These are phyloP conservation scores for Lathyrus oleraceus DNA, from an alignment of 306 rosid species.

Conservation along the genomic window DNA sequence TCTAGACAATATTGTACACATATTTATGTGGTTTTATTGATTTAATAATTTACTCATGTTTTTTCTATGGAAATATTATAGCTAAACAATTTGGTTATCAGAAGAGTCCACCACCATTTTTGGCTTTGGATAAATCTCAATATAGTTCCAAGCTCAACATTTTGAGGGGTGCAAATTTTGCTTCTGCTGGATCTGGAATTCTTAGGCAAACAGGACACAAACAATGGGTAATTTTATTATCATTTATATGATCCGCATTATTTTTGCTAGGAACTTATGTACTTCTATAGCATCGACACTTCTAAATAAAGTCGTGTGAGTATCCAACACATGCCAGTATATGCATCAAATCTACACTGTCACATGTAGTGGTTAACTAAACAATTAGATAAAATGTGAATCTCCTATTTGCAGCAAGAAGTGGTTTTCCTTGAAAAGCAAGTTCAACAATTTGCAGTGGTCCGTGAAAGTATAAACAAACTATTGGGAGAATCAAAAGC, in stretches of 20 bases:
- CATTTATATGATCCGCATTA: too few species aligned
- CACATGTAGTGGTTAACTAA: too few species aligned
- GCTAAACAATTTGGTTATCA: conserved; percentile 41
- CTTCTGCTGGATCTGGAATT: conserved; percentile 56
- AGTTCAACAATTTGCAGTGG: conserved; percentile 46
- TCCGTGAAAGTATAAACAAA: conserved; percentile 26
- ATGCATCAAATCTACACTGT: too few species aligned
- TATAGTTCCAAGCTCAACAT: conserved; percentile 34
- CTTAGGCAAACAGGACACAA: conserved; percentile 37
- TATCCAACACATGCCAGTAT: too few species aligned
- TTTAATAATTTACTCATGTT: neutral
- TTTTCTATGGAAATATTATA: neutral
- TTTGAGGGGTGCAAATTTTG: conserved; percentile 52
- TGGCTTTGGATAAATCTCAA: conserved; percentile 5
- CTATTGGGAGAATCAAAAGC: conserved; percentile 35
- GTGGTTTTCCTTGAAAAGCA: conserved; percentile 44
- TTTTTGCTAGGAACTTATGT: too few species aligned
- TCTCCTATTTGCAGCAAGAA: conserved; percentile 38
- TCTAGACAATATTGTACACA: too few species aligned
- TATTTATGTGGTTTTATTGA: neutral
- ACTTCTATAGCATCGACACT: too few species aligned
- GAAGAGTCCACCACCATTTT: conserved; percentile 56
- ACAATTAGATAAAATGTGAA: neutral
- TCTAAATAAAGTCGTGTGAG: too few species aligned
- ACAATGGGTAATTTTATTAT: conserved; percentile 24